Conservation (phyloP, 2,329 filamentous ascomycete species). For the Aspergillus unguis region DNA sequence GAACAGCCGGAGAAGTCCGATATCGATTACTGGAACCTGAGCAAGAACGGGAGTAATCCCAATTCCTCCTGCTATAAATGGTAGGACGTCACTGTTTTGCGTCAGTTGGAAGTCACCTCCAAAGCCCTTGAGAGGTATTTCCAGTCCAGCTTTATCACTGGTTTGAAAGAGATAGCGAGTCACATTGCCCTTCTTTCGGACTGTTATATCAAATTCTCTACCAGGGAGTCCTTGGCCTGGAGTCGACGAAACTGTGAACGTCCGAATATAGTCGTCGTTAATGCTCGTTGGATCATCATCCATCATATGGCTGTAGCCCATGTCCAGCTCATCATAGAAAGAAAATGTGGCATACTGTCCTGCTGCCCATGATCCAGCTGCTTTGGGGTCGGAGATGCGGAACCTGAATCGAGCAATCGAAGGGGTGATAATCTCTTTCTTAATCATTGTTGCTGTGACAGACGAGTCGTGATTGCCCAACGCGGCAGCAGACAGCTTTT, state of each 20-base stretch:
- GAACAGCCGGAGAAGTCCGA: conserved; percentile 53
- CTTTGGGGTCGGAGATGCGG: conserved; percentile 40
- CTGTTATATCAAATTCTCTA: conserved; percentile 67
- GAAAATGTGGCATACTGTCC: conserved; percentile 78
- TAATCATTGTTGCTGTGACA: conserved; percentile 55
- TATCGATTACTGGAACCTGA: conserved; percentile 56
- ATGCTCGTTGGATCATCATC: conserved; percentile 74
- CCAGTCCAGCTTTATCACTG: conserved; percentile 52
- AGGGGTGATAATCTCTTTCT: conserved; percentile 61
- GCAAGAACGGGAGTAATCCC: conserved; percentile 80
- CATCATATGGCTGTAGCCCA: conserved; percentile 78
- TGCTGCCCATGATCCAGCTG: conserved; percentile 54
- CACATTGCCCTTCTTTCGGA: conserved; percentile 64
- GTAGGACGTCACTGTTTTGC: conserved; percentile 35
- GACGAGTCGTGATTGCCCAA: conserved; percentile 16
- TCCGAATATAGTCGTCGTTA: conserved; percentile 81
- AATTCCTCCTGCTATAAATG: conserved; percentile 74
- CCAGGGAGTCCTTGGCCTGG: conserved; percentile 40
- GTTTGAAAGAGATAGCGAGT: conserved; percentile 64
- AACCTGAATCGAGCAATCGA: conserved; percentile 66
- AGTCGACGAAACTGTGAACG: conserved; percentile 72
- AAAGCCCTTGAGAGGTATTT: conserved; percentile 68
- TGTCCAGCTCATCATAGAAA: conserved; percentile 65
- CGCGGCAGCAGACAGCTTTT: conserved; percentile 41
- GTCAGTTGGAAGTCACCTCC: conserved; percentile 61